Base-by-base conservation (phyloP, 2,329 filamentous ascomycete species). In the Penicillium sp. region DNA sequence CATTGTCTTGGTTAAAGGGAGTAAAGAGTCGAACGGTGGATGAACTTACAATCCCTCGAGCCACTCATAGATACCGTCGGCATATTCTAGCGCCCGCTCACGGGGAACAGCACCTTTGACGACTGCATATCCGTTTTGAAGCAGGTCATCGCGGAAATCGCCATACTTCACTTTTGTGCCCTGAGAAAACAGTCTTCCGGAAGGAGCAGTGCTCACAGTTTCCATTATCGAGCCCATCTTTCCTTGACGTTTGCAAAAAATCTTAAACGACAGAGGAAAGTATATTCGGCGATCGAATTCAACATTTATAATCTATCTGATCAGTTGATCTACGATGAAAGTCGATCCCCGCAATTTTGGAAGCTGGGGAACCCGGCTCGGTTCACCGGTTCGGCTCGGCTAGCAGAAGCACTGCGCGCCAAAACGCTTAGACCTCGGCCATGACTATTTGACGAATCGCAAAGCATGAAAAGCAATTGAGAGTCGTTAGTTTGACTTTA, bases 81-180 rank as follows among this genome's bases (percentile, higher is more conserved):
- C 52, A 35, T 72, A 70, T 38, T 69, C 57, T 7, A 69, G 63
- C 0, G 80, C 80, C 22, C 74, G 72, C 11, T 80, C 79, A 1
- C 64, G 67, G 1, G 80, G 76, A 35, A 83, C 75, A 1, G 79
- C 79, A 2, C 75, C 76, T 58, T 82, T 82, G 53, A 83, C 70
- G 14, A 83, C 76, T 1, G 77, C 77, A 61, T 72, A 83, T 3
- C 81, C 81, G 56, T 82, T 73, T 8, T 73, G 66, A 1, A 67
- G 66, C 6, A 78, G 62, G 26, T 71, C 68, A 30, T 70, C 68
- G 10, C 68, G 67, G 37, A 69, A 71, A n/a, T 71, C 68, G 25
- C 64, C 64, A 43, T 65, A 64, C 22, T 53, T 53, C 16, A 62
- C 63, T 13, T 62, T 51, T 1, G 33, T 40, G 25, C 67, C 67